These are phyloP conservation scores for Begonia fuchsioides DNA, from an alignment of 306 rosid genomes.

Conservation along the genomic window DNA sequence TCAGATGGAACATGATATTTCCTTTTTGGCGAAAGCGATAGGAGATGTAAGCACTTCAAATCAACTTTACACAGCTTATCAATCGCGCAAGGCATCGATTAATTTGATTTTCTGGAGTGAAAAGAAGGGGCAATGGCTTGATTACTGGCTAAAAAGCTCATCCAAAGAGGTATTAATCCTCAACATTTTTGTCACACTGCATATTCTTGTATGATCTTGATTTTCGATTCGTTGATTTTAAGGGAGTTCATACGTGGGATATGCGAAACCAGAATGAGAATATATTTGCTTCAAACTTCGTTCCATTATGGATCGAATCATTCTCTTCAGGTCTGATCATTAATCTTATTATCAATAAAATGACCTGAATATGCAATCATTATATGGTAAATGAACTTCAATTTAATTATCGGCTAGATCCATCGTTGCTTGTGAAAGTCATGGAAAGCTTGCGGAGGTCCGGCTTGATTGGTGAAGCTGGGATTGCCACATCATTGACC, in stretches of 20 bases:
- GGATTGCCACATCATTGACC: constrained; percentile 63
- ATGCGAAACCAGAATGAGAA: constrained; percentile 45
- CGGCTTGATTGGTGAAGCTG: constrained; percentile 41
- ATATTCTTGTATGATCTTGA: constrained; percentile 9
- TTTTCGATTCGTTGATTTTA: constrained; percentile 13
- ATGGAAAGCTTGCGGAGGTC: constrained; percentile 43
- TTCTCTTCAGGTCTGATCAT: constrained; percentile 50
- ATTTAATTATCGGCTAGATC: constrained; percentile 29
- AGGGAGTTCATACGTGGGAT: constrained; percentile 50
- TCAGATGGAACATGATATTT: constrained; percentile 80
- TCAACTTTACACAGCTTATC: constrained; percentile 35
- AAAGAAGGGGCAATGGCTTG: constrained; percentile 71
- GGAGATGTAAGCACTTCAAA: constrained; percentile 37
- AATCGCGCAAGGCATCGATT: constrained; percentile 44
- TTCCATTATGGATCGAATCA: constrained; percentile 79
- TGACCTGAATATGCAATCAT: not conserved
- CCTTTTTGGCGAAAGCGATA: constrained; percentile 47
- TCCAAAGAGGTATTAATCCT: too few species aligned
- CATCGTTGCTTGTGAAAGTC: constrained; percentile 28
- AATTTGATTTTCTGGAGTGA: constrained; percentile 62
- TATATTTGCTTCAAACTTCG: constrained; percentile 68
- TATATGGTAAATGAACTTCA: not conserved
- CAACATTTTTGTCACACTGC: too few species aligned
- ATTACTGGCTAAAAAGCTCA: constrained; percentile 49
- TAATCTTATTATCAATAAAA: not conserved